Evolutionary conservation across 176 grass and related monocot genomes (phyloP), one percentile per base, ranked within the genome.

Genomic region (Zoysia japonica): DNA sequence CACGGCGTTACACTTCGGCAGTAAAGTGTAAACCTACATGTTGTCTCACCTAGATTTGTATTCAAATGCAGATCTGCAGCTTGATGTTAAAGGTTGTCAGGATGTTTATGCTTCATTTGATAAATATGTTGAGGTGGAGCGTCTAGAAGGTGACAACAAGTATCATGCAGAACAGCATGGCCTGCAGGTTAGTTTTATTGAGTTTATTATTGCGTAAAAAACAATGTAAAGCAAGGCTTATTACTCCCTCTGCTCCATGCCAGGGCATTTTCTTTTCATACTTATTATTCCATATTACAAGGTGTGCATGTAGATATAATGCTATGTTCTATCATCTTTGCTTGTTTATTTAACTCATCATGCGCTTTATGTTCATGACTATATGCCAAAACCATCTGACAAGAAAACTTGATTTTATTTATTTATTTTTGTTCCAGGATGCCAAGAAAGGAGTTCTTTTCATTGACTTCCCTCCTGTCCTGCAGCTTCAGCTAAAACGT

Each of bases 391-490:
- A n/a, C 9, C 16, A 78, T 68, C 64, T 57, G 55, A 57, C 6
- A 57, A 57, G 5, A 6, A 70, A 71, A 76, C 0, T 2, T 67
- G 16, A 67, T 36, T 45, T 45, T 28, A 28, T 28, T 28, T 28
- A 28, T 28, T 28, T 28, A 78, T 44, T 74, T 13, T 77, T 78
- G 14, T 94, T 85, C 78, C 86, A 99, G 96, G 96, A 99, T 93
- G 96, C 96, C 12, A 99, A 93, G 89, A 99, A 99, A 92, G 96
- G 96, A 86, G 96, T 95, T 81, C 96, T 99, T 80, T 99, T 99
- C 74, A 94, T 93, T 5, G 96, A 99, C 70, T 95, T 99, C 53
- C 96, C 96, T 71, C 96, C 96, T 85, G 96, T 99, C 82, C 79
- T 99, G 52, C 96, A 99, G 83, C 96, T 99, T 79, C 96, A 99